Evolutionary conservation across 2,329 filamentous ascomycete species (phyloP).

Genomic region (Colletotrichum godetiae): DNA sequence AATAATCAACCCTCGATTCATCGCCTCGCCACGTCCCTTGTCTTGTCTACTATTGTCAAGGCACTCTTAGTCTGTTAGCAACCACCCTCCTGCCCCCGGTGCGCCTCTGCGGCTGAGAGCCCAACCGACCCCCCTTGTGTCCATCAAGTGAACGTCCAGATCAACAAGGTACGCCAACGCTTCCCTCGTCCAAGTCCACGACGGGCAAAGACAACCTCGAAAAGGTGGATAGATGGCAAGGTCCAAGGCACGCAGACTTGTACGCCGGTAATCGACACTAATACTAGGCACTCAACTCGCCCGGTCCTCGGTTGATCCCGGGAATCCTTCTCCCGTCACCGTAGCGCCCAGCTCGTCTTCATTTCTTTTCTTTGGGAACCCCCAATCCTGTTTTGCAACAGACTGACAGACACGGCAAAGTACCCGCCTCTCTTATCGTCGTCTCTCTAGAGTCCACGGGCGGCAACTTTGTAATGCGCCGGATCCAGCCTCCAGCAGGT

Average conservation of each 20-base stretch:
- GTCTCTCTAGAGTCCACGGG: background rate
- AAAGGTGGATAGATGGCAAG: background rate
- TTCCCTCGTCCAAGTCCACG: background rate
- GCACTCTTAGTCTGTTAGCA: background rate
- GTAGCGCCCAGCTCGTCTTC: background rate
- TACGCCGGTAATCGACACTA: background rate
- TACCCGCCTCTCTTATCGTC: background rate
- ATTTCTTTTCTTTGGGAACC: background rate
- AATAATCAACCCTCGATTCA: background rate
- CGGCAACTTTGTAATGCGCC: background rate
- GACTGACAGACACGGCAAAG: background rate
- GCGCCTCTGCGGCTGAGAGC: background rate
- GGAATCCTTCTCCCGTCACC: background rate
- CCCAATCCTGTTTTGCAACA: background rate
- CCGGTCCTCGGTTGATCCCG: constrained; percentile 1
- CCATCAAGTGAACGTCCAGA: background rate
- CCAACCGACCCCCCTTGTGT: background rate
- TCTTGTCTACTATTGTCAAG: background rate
- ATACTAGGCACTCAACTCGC: background rate
- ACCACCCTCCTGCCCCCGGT: background rate
- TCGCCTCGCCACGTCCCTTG: background rate
- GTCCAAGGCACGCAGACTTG: background rate
- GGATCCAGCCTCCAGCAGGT: background rate
- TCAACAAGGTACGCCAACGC: background rate
- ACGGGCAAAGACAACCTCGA: background rate